Conservation (phyloP, 371 early-diverging fungal species). For the Blyttiomyces sp. region DNA sequence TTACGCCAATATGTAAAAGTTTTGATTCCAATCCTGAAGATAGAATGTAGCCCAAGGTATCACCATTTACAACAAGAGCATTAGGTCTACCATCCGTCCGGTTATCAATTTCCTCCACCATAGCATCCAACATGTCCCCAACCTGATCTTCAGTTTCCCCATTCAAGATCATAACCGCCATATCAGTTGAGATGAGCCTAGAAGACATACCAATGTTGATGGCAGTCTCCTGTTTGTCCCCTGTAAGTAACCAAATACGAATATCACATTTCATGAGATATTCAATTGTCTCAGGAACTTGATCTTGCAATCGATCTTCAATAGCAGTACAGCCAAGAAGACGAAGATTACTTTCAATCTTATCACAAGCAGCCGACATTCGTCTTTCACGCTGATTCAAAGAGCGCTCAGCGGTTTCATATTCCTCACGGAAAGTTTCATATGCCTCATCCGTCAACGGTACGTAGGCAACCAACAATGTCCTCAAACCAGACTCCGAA, state of each 20-base stretch:
- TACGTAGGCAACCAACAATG: constrained; percentile 79
- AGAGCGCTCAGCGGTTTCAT: constrained; percentile 66
- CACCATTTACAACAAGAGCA: constrained; percentile 90
- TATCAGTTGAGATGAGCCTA: constrained; percentile 58
- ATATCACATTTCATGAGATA: constrained; percentile 87
- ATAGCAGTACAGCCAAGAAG: constrained; percentile 95
- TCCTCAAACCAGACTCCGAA: constrained; percentile 71
- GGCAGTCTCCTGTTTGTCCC: constrained; percentile 99
- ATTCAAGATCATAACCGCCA: constrained; percentile 77
- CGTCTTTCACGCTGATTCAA: constrained; percentile 72
- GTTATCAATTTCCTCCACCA: constrained; percentile 54
- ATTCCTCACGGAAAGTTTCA: constrained; percentile 63
- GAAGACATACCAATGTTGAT: constrained; percentile 94
- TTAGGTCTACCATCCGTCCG: constrained; percentile 46
- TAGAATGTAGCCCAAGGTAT: constrained; percentile 76
- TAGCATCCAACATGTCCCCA: constrained; percentile 37
- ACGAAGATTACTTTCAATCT: constrained; percentile 74
- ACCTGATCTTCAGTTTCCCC: constrained; percentile 14
- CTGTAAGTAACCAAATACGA: constrained; percentile 98
- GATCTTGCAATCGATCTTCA: constrained; percentile 94
- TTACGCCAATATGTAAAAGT: constrained; percentile 67
- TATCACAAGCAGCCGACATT: constrained; percentile 67
- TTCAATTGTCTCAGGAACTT: constrained; percentile 90
- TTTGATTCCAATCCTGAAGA: constrained; percentile 48
- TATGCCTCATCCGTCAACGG: constrained; percentile 67